Conservation (phyloP, 2,329 filamentous ascomycete species). For the Aureobasidium mangrovei region DNA sequence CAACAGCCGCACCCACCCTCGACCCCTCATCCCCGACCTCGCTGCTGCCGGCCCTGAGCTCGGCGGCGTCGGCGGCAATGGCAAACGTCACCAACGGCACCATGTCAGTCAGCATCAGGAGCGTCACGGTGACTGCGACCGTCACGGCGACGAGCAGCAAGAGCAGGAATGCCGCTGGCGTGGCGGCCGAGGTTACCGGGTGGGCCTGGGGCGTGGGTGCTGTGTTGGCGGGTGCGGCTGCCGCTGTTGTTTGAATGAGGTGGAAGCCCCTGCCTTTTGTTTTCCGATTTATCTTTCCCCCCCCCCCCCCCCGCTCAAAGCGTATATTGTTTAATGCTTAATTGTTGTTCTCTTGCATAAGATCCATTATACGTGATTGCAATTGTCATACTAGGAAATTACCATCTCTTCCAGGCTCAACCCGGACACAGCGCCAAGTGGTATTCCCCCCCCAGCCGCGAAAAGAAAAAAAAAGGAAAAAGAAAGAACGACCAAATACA, state of each 20-base stretch:
- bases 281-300: too few relatives aligned
- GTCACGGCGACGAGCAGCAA: neutral
- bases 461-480: neutral
- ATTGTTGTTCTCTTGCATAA: too few relatives aligned
- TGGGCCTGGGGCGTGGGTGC: conserved; percentile 8
- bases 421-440: too few relatives aligned
- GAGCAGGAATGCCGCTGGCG: neutral
- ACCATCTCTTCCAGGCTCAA: too few relatives aligned
- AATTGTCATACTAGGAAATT: too few relatives aligned
- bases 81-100: neutral
- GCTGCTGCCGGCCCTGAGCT: neutral
- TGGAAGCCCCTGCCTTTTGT: too few relatives aligned
- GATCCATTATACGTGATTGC: too few relatives aligned
- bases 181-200: neutral
- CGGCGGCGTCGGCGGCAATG: neutral
- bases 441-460: too few relatives aligned
- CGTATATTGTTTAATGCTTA: too few relatives aligned
- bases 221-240: conserved; percentile 1
- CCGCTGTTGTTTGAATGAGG: neutral
- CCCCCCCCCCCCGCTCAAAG: too few relatives aligned
- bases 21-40: neutral
- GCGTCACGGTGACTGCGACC: conserved; percentile 2
- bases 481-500: neutral
- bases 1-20: neutral
- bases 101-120: neutral